Base-by-base conservation (phyloP, 139 green algal genomes). In the Tetraselmis chui region DNA sequence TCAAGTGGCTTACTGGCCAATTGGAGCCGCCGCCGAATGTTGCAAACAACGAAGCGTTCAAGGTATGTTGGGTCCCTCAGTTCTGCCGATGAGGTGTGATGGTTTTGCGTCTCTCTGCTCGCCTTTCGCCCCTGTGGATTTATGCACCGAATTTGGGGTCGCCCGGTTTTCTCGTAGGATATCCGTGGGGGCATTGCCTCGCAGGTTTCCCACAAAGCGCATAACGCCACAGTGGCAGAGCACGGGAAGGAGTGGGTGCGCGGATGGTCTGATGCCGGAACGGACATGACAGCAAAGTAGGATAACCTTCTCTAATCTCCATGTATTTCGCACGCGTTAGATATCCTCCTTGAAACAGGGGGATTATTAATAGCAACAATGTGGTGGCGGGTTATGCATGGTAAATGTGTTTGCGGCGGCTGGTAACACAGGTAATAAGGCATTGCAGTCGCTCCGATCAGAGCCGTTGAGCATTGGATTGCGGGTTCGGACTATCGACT, bases 1-100 rank as follows among this genome's bases (percentile, higher is more conserved):
- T 93, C 87, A 95, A 95, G 83, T 97, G 91, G 89, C 84, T 97
- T 0, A 97, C 93, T 0, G 89, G 88, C 0, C 93, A 95, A 75
- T 59, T 86, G 32, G n/a, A 83, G 1, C 32, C 85, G 5, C 87
- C 92, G 22, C 29, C 75, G 5, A 81, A 89, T n/a, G 78, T 96
- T 79, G 28, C 24, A 1, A n/a, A 75, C 1, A 96, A 96, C 80
- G 18, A 32, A 18, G 85, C 89, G 0, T 94, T 92, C 81, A 81
- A 82, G 87, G 87, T 87, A 32, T 25, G 86, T 26, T 26, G 29
- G 27, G n/a, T 22, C 59, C 30, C 82, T 23, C 77, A 59, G 27
- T 59, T 18, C 2, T 30, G 80, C 2, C 31, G 29, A 32, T 80
- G 30, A 11, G 27, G 29, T 81, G 28, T 31, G 77, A 1, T 31